Evolutionary conservation across 2,329 filamentous ascomycete genomes (phyloP).

Genomic region (Ophiocordyceps polyrhachis-furcata): DNA sequence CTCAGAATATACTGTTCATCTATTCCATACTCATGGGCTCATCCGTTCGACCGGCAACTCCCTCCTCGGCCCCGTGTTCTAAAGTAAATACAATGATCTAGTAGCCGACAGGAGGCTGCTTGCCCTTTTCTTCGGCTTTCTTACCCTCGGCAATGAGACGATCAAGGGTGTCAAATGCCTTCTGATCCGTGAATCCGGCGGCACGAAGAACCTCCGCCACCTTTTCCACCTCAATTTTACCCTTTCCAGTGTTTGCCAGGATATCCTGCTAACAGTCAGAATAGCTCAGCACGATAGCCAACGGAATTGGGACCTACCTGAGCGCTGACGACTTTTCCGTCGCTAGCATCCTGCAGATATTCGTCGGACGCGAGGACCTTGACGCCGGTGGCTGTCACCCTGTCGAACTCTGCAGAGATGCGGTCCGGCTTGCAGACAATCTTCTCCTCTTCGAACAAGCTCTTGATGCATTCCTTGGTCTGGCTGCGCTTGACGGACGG

Average conservation of each 20-base stretch:
- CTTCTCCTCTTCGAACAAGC: background rate
- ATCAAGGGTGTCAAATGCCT: background rate
- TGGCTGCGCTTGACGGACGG: background rate
- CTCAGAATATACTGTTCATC: background rate
- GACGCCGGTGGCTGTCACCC: background rate
- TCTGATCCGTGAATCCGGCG: background rate
- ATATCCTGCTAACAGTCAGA: background rate
- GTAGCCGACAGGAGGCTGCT: background rate
- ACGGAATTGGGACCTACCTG: background rate
- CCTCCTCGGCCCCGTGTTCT: background rate
- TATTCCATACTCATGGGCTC: background rate
- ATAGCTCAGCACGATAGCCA: background rate
- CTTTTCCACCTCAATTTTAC: background rate
- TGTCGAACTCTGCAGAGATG: background rate
- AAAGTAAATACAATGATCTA: background rate
- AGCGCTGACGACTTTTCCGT: background rate
- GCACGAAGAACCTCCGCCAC: background rate
- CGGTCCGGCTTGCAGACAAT: background rate
- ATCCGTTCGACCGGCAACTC: background rate
- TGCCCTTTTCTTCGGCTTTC: background rate
- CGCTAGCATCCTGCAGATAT: background rate
- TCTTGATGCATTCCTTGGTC: background rate
- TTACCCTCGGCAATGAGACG: background rate
- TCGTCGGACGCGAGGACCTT: background rate
- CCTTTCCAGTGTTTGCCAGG: background rate